Conservation (phyloP, 768 basidiomycete genomes). For the Lentinula raphanica region DNA sequence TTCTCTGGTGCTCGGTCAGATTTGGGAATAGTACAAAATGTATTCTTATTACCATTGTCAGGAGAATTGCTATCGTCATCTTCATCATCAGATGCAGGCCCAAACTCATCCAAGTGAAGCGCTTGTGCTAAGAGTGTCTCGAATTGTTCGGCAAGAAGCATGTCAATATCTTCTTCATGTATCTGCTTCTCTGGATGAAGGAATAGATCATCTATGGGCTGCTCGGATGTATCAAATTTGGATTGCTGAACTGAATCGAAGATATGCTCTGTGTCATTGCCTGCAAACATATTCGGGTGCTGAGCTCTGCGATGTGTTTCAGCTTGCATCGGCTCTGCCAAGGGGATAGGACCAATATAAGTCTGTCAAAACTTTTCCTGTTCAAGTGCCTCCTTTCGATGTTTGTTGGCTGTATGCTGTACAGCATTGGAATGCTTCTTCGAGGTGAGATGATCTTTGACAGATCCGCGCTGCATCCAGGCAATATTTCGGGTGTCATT, state of each 20-base stretch:
- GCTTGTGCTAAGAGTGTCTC: not conserved
- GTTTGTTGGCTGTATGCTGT: not conserved
- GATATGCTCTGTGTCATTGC: no score
- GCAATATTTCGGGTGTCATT: not conserved
- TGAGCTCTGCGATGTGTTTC: no score
- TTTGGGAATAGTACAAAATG: no score
- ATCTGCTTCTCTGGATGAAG: no score
- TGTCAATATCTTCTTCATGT: no score
- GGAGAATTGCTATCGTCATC: not conserved
- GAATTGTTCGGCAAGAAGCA: not conserved
- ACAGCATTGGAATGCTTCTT: not conserved
- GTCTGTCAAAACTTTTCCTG: not conserved
- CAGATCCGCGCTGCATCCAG: not conserved
- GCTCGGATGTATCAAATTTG: no score
- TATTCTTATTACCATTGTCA: no score
- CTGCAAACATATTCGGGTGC: no score
- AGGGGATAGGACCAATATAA: not conserved
- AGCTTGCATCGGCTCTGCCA: not conserved
- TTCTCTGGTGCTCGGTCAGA: not conserved
- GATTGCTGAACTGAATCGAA: no score
- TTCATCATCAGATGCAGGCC: not conserved
- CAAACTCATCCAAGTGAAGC: not conserved
- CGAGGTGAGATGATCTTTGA: not conserved
- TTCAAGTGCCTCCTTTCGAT: not conserved
- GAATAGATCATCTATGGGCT: no score